These are phyloP conservation scores for Calocybe gangraenosa DNA, from an alignment of 768 basidiomycete genomes.

Conservation along the genomic window DNA sequence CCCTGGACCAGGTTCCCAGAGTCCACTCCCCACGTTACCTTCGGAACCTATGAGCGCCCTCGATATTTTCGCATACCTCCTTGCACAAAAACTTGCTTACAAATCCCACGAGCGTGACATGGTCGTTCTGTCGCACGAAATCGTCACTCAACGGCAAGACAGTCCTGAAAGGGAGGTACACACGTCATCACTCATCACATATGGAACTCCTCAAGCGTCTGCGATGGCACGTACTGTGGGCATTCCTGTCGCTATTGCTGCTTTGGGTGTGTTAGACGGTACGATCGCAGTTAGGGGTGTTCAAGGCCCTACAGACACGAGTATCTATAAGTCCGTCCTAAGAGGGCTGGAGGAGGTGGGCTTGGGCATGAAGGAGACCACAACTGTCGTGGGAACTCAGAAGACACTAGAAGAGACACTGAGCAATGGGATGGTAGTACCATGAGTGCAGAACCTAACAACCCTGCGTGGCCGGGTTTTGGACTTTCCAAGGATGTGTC, in stretches of 20 bases:
- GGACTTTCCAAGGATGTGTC: too few relatives aligned
- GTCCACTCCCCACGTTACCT: slow-evolving; percentile 41
- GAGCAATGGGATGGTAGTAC: not conserved
- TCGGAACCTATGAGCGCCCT: slow-evolving; percentile 44
- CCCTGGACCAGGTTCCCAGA: slow-evolving; percentile 9
- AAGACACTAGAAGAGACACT: slow-evolving; percentile 11
- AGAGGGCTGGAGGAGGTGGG: slow-evolving; percentile 52
- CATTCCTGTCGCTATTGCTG: slow-evolving; percentile 81
- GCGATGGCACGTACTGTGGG: slow-evolving; percentile 95
- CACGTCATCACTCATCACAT: slow-evolving; percentile 61
- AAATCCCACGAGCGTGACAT: slow-evolving; percentile 72
- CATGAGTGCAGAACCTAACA: not conserved
- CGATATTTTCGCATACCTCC: slow-evolving; percentile 69
- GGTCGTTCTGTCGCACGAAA: slow-evolving; percentile 82
- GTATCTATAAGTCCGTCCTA: slow-evolving; percentile 63
- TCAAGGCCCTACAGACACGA: slow-evolving; percentile 55
- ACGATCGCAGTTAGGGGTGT: slow-evolving; percentile 53
- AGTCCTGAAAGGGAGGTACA: slow-evolving; percentile 40
- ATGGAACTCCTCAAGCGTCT: slow-evolving; percentile 48
- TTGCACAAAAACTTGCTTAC: slow-evolving; percentile 72
- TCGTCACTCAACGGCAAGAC: slow-evolving; percentile 42
- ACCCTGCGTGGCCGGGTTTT: too few relatives aligned
- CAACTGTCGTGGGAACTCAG: not conserved
- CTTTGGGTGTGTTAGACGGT: slow-evolving; percentile 67
- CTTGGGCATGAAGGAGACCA: slow-evolving; percentile 42